phyloP scores from a whole-genome alignment of 1,139 yeast species.

The Blastobotrys petasosporus region DNA sequence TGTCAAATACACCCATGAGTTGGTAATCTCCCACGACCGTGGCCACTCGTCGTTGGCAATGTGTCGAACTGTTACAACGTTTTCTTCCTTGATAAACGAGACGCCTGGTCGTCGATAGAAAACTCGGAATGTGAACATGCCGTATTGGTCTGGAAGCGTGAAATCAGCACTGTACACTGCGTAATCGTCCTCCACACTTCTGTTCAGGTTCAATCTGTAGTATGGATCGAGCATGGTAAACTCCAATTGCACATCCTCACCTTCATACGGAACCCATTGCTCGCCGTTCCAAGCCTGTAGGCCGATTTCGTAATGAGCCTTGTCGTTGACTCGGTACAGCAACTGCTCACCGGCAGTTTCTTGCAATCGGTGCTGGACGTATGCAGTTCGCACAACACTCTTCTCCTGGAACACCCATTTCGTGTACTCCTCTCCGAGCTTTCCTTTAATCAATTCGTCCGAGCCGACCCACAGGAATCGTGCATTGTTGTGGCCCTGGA shows the following conservation, averaged over 20 bases:
- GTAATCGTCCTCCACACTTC: conserved; percentile 18
- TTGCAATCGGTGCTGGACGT: conserved; percentile 39
- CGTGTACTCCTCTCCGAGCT: conserved; percentile 46
- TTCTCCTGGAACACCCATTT: conserved; percentile 74
- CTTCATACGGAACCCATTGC: conserved; percentile 67
- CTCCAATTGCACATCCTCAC: conserved; percentile 68
- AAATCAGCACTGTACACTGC: conserved; percentile 52
- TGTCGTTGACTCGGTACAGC: conserved; percentile 66
- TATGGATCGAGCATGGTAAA: conserved; percentile 93
- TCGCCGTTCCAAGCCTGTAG: conserved; percentile 55
- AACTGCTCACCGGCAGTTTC: conserved; percentile 29
- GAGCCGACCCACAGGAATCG: conserved; percentile 81
- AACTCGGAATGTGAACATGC: conserved; percentile 82
- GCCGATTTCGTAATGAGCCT: conserved; percentile 44
- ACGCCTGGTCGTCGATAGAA: conserved; percentile 80
- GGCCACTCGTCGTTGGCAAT: conserved; percentile 93
- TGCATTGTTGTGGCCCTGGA: conserved; percentile 76
- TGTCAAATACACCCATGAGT: conserved; percentile 85
- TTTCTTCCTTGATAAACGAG: conserved; percentile 57
- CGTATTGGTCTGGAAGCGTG: conserved; percentile 90
- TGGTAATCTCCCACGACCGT: conserved; percentile 88
- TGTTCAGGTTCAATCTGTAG: conserved; percentile 56
- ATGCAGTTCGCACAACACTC: conserved; percentile 54
- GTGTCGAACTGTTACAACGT: conserved; percentile 82
- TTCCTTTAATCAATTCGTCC: conserved; percentile 42